Conservation (phyloP, 2,329 filamentous ascomycete genomes). For the Penicillium sp. region DNA sequence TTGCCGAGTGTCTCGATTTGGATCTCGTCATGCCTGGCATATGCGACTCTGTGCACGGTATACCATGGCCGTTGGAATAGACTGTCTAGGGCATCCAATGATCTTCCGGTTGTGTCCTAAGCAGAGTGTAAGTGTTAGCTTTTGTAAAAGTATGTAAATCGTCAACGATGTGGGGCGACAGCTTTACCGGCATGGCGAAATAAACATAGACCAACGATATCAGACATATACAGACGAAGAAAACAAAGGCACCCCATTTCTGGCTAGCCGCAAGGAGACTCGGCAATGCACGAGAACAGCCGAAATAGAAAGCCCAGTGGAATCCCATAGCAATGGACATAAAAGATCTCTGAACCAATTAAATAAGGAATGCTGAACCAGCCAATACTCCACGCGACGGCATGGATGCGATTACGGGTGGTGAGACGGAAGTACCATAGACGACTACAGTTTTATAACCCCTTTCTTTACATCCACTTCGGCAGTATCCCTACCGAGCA, state of each 20-base stretch:
- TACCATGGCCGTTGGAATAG: constrained; percentile 9
- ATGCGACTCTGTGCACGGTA: constrained; percentile 3
- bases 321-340: constrained; percentile 45
- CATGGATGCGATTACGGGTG: too few relatives aligned
- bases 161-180: neutral
- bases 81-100: neutral
- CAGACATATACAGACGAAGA: constrained; percentile 25
- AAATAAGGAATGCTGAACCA: constrained; percentile 50
- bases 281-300: constrained; percentile 19
- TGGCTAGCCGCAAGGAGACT: constrained; percentile 26
- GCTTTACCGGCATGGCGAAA: constrained; percentile 12
- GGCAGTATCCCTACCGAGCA: too few relatives aligned
- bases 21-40: constrained; percentile 3
- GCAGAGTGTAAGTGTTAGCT: neutral
- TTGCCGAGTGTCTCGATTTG: constrained; percentile 5
- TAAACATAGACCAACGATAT: constrained; percentile 26
- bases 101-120: constrained; percentile 8
- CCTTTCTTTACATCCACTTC: too few relatives aligned
- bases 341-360: constrained; percentile 51
- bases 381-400: constrained; percentile 50
- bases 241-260: constrained; percentile 29
- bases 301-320: constrained; percentile 52
- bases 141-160: neutral
- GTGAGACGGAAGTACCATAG: too few relatives aligned
- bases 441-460: too few relatives aligned